Conservation (phyloP, 352 stramenopile species). For the Pythium guiyangense region DNA sequence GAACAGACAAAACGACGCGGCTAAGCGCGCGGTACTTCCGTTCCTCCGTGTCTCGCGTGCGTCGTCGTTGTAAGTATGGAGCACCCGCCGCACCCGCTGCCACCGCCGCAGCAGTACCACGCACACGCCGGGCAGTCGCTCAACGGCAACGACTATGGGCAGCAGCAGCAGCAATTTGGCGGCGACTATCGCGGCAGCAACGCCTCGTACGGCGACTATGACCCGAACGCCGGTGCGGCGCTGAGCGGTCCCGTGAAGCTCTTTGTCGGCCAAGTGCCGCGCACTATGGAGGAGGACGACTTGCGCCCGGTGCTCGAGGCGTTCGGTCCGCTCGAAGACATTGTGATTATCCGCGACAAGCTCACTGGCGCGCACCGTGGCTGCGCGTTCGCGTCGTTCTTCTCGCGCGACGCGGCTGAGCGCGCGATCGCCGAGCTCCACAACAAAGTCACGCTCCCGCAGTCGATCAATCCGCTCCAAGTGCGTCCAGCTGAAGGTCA, state of each 20-base stretch:
- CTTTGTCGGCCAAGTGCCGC: conserved; percentile 84
- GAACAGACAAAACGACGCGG: no score
- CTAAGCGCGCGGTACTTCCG: no score
- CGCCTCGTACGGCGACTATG: conserved; percentile 1
- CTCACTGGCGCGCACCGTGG: conserved; percentile 81
- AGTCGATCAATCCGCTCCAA: conserved; percentile 86
- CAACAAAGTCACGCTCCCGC: conserved; percentile 85
- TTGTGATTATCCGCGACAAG: conserved; percentile 91
- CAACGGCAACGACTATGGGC: not conserved
- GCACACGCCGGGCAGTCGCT: not conserved
- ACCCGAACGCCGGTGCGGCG: not conserved
- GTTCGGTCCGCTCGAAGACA: conserved; percentile 79
- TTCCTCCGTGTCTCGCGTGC: conserved; percentile 1
- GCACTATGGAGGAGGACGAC: conserved; percentile 86
- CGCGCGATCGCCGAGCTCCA: conserved; percentile 82
- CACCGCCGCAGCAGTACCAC: conserved; percentile 1
- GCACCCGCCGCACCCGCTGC: not conserved
- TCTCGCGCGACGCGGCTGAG: conserved; percentile 63
- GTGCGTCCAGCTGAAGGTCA: conserved; percentile 86
- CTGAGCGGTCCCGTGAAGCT: conserved; percentile 62
- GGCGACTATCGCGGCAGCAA: conserved; percentile 3
- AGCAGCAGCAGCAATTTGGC: conserved; percentile 4
- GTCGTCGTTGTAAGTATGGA: conserved; percentile 9
- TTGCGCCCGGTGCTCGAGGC: conserved; percentile 82
- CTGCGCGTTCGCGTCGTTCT: conserved; percentile 89